Evolutionary conservation across 2,329 filamentous ascomycete species (phyloP).

Genomic region (Colletotrichum karsti): DNA sequence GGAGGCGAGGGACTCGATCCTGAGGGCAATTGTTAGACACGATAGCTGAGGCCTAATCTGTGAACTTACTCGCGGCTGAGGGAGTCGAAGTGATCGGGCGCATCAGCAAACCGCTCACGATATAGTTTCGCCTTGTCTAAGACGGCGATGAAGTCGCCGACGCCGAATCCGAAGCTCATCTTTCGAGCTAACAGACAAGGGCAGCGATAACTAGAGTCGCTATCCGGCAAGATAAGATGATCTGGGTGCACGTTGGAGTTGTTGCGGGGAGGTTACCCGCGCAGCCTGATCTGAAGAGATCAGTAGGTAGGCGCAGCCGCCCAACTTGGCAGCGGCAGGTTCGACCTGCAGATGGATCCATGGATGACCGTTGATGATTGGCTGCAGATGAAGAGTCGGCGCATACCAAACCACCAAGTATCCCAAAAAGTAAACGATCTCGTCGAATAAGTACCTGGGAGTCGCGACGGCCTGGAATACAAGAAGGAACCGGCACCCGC

Average conservation of each 20-base stretch:
- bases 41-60: background rate
- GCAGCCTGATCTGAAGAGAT: background rate
- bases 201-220: no score
- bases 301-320: background rate
- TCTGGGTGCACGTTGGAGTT: background rate
- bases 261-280: background rate
- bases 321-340: background rate
- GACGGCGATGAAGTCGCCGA: background rate
- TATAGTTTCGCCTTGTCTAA: background rate
- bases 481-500: no score
- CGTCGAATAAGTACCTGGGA: no score
- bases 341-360: background rate
- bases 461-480: no score
- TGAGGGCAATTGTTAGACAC: background rate
- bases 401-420: no score
- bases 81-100: background rate
- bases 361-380: no score
- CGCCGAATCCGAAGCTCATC: background rate
- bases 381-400: no score
- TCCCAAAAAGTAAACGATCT: no score
- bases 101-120: background rate
- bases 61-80: background rate
- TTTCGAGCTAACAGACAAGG: background rate
- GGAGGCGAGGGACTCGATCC: background rate
- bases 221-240: background rate